Conservation (phyloP, 108 stramenopile species). For the Cyclotella choctawhatcheeana region DNA sequence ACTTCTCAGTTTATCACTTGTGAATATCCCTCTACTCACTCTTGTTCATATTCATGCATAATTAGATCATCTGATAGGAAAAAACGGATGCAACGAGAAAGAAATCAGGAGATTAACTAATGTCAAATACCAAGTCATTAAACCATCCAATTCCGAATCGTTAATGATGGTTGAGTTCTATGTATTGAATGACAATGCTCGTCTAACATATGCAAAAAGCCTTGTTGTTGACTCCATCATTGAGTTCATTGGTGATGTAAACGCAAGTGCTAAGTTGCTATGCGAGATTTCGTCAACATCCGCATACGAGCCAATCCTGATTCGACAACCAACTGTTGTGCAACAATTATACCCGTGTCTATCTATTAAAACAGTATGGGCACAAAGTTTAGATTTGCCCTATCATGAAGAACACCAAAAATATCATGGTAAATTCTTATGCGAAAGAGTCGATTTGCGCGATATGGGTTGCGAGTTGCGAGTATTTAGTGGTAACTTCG, state of each 20-base stretch:
- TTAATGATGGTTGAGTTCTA: too few relatives aligned
- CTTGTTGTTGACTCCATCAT: background rate
- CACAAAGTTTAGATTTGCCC: background rate
- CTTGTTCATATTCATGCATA: too few relatives aligned
- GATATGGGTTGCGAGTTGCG: background rate
- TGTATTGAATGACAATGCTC: background rate
- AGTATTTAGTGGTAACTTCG: background rate
- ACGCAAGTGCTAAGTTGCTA: background rate
- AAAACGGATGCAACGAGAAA: background rate
- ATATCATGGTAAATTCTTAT: background rate
- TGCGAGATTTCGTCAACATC: background rate
- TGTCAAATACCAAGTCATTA: background rate
- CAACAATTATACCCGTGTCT: background rate
- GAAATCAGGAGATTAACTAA: background rate
- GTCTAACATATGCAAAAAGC: background rate
- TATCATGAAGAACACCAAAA: background rate
- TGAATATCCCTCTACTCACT: background rate
- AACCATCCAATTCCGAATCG: too few relatives aligned
- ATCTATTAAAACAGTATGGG: background rate
- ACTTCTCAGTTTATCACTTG: background rate
- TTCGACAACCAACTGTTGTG: background rate
- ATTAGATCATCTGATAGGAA: background rate
- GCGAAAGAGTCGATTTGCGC: background rate
- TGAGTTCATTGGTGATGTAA: background rate
- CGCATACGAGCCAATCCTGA: background rate